A percentile compares a stretch with the other conserved stretches of the same genome.
phyloP scores from a whole-genome alignment of 1,284 basidiomycete species.

The Puccinia polysora region DNA sequence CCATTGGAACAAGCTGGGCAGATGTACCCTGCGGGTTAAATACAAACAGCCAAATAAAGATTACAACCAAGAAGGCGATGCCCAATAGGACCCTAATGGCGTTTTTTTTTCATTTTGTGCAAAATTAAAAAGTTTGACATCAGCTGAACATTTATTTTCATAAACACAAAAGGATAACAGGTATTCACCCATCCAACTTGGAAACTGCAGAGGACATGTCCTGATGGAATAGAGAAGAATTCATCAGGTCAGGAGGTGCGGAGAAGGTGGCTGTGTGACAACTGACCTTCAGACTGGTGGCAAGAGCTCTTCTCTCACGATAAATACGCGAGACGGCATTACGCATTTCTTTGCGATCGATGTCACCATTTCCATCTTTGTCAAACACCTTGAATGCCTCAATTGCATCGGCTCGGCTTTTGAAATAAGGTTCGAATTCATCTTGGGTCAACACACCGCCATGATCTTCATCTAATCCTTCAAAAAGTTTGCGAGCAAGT shows the following conservation, averaged over 20 bases:
- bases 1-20: slow-evolving; percentile 72
- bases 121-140: no score
- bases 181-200: slow-evolving; percentile 61
- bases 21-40: slow-evolving; percentile 68
- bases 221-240: slow-evolving; percentile 45
- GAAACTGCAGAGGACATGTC: slow-evolving; percentile 62
- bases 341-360: slow-evolving; percentile 73
- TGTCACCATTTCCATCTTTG: slow-evolving; percentile 76
- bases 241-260: slow-evolving; percentile 63
- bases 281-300: slow-evolving; percentile 61
- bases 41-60: slow-evolving; percentile 72
- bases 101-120: background rate
- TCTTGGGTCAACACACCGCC: slow-evolving; percentile 20
- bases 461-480: slow-evolving; percentile 61
- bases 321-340: slow-evolving; percentile 78
- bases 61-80: slow-evolving; percentile 61
- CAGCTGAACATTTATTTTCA: no score
- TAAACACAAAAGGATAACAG: background rate
- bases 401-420: slow-evolving; percentile 65
- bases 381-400: slow-evolving; percentile 72
- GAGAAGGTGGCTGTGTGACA: slow-evolving; percentile 53
- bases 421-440: slow-evolving; percentile 64
- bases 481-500: slow-evolving; percentile 70
- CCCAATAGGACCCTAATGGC: slow-evolving; percentile 61
- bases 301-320: slow-evolving; percentile 68